Evolutionary conservation across 164 flowering plant genomes (phyloP).

Genomic region (Vitis rotundifolia): DNA sequence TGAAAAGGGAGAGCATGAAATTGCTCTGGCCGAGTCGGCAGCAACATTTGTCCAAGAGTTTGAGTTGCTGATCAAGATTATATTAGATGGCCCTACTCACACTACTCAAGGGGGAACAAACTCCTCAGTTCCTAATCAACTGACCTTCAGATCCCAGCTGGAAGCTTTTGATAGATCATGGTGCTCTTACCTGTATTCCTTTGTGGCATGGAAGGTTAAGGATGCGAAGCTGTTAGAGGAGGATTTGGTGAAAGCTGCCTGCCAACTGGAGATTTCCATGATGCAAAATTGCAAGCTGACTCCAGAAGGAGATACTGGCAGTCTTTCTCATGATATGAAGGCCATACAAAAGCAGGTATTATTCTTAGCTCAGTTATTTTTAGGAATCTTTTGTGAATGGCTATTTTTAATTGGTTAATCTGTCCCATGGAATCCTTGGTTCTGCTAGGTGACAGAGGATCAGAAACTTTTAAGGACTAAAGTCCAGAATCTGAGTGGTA

Average conservation of each 20-base stretch:
- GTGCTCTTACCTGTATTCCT: slow-evolving; percentile 82
- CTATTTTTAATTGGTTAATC: no score
- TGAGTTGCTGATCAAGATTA: slow-evolving; percentile 67
- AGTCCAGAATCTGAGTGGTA: slow-evolving; percentile 84
- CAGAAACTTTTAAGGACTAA: slow-evolving; percentile 84
- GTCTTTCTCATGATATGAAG: slow-evolving; percentile 86
- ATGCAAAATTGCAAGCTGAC: slow-evolving; percentile 89
- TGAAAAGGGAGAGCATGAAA: slow-evolving; percentile 79
- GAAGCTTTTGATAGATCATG: slow-evolving; percentile 82
- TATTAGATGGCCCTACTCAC: slow-evolving; percentile 54
- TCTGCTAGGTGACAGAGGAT: slow-evolving; percentile 71
- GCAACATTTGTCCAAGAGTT: slow-evolving; percentile 58
- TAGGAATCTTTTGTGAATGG: no score
- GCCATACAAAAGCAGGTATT: slow-evolving; percentile 87
- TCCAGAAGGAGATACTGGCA: slow-evolving; percentile 50
- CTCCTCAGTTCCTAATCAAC: slow-evolving; percentile 28
- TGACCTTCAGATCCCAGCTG: slow-evolving; percentile 76
- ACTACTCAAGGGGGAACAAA: slow-evolving; percentile 40
- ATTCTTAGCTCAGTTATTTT: no score
- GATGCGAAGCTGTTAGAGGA: slow-evolving; percentile 93
- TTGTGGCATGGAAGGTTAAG: slow-evolving; percentile 94
- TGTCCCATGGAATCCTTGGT: no score
- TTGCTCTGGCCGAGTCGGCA: slow-evolving; percentile 71
- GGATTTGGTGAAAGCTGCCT: slow-evolving; percentile 93
- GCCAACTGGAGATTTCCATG: slow-evolving; percentile 95